Conservation (phyloP, 352 stramenopile species). For the Globisporangium carolinianum region DNA sequence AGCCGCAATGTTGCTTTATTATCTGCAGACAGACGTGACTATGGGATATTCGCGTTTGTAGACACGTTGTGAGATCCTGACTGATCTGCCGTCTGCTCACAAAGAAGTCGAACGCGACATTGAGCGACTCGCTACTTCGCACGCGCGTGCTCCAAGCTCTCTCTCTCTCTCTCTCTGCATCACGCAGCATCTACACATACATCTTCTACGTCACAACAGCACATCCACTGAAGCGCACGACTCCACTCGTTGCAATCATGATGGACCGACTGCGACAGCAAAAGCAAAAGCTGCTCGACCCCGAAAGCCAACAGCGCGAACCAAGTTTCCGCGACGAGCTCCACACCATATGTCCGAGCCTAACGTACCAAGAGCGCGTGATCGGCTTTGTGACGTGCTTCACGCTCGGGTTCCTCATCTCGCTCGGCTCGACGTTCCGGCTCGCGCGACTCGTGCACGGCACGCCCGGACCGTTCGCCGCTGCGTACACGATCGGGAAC, state of each 20-base stretch:
- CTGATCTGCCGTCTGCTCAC: too few species aligned
- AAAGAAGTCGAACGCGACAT: too few species aligned
- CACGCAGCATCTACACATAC: too few species aligned
- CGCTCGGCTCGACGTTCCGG: slow-evolving; percentile 75
- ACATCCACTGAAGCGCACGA: too few species aligned
- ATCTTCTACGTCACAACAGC: too few species aligned
- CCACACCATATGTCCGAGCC: slow-evolving; percentile 48
- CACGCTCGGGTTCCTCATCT: slow-evolving; percentile 72
- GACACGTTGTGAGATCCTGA: too few species aligned
- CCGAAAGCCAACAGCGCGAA: slow-evolving; percentile 34
- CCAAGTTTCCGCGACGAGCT: slow-evolving; percentile 20
- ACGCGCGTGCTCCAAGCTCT: too few species aligned
- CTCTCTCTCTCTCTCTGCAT: too few species aligned
- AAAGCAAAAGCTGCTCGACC: slow-evolving; percentile 78
- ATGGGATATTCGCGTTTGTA: too few species aligned
- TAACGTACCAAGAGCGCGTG: slow-evolving; percentile 81
- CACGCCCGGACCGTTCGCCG: slow-evolving; percentile 75
- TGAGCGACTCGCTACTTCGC: too few species aligned
- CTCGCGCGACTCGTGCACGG: slow-evolving; percentile 68
- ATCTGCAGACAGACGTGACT: too few species aligned
- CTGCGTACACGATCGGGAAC: slow-evolving; percentile 85
- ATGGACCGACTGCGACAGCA: slow-evolving; percentile 58
- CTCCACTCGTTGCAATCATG: slow-evolving; percentile 18
- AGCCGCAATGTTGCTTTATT: too few species aligned
- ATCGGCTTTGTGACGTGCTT: slow-evolving; percentile 81